Evolutionary conservation across 176 grass and related monocot species (phyloP).

Genomic region (Avena insularis): DNA sequence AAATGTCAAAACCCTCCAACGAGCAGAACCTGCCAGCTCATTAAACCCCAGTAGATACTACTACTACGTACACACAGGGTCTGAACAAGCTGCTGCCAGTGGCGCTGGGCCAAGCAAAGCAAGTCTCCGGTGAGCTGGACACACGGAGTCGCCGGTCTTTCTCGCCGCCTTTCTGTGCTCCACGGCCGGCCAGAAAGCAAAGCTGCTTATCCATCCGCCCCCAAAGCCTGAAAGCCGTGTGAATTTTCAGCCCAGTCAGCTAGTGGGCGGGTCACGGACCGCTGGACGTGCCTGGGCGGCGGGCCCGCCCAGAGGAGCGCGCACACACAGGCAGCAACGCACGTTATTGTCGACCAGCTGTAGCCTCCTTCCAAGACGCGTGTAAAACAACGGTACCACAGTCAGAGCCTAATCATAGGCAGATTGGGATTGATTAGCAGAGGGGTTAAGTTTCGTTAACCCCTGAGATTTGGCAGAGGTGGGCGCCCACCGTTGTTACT

Average conservation of each 20-base stretch:
- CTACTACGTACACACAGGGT: too few species aligned
- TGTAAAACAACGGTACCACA: slow-evolving; percentile 20
- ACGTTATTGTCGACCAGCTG: slow-evolving; percentile 41
- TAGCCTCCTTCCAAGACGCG: not conserved
- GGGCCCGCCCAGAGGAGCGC: not conserved
- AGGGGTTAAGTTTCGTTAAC: not conserved
- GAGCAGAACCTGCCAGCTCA: not conserved
- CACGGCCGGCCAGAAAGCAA: not conserved
- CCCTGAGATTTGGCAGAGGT: slow-evolving; percentile 37
- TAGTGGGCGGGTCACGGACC: not conserved
- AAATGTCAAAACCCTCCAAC: not conserved
- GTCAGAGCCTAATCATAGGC: not conserved
- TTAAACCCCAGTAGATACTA: not conserved
- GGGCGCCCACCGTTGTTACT: slow-evolving; percentile 13
- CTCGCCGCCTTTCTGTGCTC: slow-evolving; percentile 21
- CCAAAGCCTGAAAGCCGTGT: not conserved
- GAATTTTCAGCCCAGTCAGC: not conserved
- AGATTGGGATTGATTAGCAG: not conserved
- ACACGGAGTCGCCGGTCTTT: slow-evolving; percentile 37
- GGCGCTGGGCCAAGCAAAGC: not conserved
- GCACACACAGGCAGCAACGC: not conserved
- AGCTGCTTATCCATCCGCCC: not conserved
- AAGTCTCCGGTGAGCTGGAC: slow-evolving; percentile 38
- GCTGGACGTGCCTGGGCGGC: not conserved
- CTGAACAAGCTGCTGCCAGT: too few species aligned